Conservation (phyloP, 768 basidiomycete genomes). For the Clavaria fumosa region DNA sequence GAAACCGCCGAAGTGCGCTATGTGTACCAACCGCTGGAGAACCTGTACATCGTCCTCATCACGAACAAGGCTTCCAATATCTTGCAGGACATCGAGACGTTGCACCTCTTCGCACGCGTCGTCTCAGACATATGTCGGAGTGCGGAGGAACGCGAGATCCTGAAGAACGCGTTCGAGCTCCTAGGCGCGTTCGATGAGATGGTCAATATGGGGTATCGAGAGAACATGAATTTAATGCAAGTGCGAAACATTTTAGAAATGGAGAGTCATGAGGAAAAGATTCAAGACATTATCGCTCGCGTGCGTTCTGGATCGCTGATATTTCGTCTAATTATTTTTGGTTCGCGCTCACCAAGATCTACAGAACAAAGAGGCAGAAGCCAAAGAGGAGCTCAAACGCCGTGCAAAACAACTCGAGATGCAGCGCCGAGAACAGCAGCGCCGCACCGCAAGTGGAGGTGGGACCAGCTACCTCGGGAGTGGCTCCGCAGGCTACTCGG, state of each 20-base stretch:
- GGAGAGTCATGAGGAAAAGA: conserved; percentile 89
- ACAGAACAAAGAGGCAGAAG: conserved; percentile 97
- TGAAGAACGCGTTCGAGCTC: conserved; percentile 83
- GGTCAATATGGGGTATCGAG: conserved; percentile 76
- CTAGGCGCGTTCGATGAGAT: conserved; percentile 95
- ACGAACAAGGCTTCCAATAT: conserved; percentile 99
- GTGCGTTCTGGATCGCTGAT: conserved; percentile 29
- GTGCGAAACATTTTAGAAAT: conserved; percentile 70
- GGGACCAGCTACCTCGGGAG: conserved; percentile 50
- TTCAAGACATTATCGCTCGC: conserved; percentile 94
- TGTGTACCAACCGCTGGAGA: conserved; percentile 92
- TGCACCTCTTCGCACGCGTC: conserved; percentile 86
- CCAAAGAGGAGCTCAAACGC: conserved; percentile 96
- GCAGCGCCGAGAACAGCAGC: conserved; percentile 90
- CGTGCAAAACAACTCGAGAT: conserved; percentile 96
- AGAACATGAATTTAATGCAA: conserved; percentile 65
- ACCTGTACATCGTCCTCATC: conserved; percentile 92
- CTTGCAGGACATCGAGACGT: conserved; percentile 92
- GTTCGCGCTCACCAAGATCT: neutral
- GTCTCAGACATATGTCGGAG: conserved; percentile 84
- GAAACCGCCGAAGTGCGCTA: conserved; percentile 92
- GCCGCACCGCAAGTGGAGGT: conserved; percentile 41
- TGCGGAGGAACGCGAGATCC: conserved; percentile 80
- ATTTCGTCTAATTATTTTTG: conserved; percentile 2
- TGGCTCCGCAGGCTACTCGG: conserved; percentile 52